Evolutionary conservation across 106 monocot genomes (phyloP), one percentile per base, ranked within the genome.

Genomic region (Dendrobium officinale): DNA sequence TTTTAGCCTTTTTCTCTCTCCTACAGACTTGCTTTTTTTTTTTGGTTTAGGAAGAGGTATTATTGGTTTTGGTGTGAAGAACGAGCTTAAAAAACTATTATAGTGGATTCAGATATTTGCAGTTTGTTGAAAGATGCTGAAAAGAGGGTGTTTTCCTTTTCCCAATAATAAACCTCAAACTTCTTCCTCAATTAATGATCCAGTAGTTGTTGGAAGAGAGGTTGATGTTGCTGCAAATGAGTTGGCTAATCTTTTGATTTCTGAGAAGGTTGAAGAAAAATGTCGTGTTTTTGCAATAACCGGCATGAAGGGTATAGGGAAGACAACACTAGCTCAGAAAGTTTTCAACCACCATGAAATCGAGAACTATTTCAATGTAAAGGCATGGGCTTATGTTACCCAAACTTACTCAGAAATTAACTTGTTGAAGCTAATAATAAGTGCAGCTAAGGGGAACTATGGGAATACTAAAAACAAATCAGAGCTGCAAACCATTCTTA

Each of bases 261-360:
- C 48, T n/a, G 26, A 40, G 15, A 20, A 49, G 2, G 45, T 77
- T 40, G 68, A 76, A 17, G 45, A 73, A 45, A 82, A 56, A 37
- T 0, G 41, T 11, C 15, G 37, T 67, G 54, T 79, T 16, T 40
- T 79, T 33, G 81, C 81, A 7, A 82, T 87, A 48, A 84, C 81
- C 16, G 88, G 88, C 10, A 84, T 84, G 79, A 86, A 83, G 33
- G 91, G 91, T 0, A 81, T 86, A 1, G 88, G 90, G 1, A 91
- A 88, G 82, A 88, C 86, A 0, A 86, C 87, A 13, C 79, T 90
- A 1, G 85, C 87, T 58, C 85, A 85, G 42, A 86, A 86, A 49
- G 59, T 86, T 17, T 82, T 41, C 27, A 80, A 85, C 83, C 67
- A 88, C 33, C 58, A 44, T 7, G 29, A 27, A 16, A 42, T 88